A percentile compares a stretch with the other conserved stretches of the same genome.
phyloP scores from a whole-genome alignment of 164 flowering plant species.

The Amborella trichopoda region DNA sequence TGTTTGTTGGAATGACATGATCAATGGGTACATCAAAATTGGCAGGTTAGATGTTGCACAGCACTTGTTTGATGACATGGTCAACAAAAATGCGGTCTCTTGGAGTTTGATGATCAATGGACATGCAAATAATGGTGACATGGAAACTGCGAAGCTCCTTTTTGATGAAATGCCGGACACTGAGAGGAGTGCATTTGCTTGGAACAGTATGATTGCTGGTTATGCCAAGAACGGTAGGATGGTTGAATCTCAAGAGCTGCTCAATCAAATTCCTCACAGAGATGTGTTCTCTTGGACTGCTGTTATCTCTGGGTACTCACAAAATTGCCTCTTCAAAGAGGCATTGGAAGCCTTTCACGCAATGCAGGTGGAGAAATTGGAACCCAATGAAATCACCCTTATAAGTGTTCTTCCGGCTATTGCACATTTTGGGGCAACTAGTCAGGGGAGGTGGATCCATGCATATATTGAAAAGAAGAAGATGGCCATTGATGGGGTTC shows the following conservation, averaged over 20 bases:
- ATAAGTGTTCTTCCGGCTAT: conserved; percentile 14
- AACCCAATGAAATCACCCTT: conserved; percentile 18
- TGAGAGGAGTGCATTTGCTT: conserved; percentile 9
- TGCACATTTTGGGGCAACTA: conserved; percentile 19
- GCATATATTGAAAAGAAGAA: conserved; percentile 8
- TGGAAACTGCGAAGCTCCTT: conserved; percentile 24
- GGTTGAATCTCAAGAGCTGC: conserved; percentile 7
- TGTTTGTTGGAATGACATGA: conserved; percentile 11
- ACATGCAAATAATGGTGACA: conserved; percentile 42
- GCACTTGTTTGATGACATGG: conserved; percentile 15
- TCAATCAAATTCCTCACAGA: conserved; percentile 17
- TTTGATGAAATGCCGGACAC: conserved; percentile 30
- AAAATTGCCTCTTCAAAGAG: conserved; percentile 11
- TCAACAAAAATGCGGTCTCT: conserved; percentile 26
- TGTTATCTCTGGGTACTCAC: conserved; percentile 20
- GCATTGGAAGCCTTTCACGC: conserved; percentile 15
- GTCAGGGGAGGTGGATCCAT: conserved; percentile 24
- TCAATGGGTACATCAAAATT: conserved; percentile 10
- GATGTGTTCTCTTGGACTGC: conserved; percentile 23
- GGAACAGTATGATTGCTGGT: conserved; percentile 21
- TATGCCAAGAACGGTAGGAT: conserved; percentile 14
- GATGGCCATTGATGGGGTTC: conserved; percentile 11
- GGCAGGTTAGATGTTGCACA: conserved; percentile 16
- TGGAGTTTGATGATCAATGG: conserved; percentile 44
- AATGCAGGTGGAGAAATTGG: conserved; percentile 13